Evolutionary conservation across 202 grass and related monocot genomes (phyloP).

Genomic region (Zoysia matrella): DNA sequence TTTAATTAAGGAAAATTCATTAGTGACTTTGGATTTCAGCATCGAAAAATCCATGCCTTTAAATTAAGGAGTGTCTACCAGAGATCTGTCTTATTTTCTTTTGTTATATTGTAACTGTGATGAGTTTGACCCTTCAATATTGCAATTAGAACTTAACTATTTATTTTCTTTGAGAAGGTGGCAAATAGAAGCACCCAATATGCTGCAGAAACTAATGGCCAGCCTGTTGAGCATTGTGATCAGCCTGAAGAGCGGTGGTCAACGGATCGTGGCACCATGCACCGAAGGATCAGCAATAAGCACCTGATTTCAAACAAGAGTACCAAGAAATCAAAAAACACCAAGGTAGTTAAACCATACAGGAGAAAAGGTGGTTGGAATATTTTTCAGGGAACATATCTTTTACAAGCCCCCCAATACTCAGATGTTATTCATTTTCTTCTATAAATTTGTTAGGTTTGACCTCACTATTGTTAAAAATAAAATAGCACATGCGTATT

Average conservation of each 20-base stretch:
- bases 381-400: neutral
- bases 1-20: neutral
- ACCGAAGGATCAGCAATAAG: slow-evolving; percentile 29
- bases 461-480: slow-evolving; percentile 17
- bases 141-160: slow-evolving; percentile 23
- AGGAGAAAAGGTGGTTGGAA: neutral
- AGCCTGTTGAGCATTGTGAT: slow-evolving; percentile 16
- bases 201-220: slow-evolving; percentile 26
- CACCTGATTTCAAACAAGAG: slow-evolving; percentile 30
- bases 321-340: slow-evolving; percentile 25
- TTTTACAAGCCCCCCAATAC: neutral
- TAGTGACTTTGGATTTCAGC: neutral
- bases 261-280: slow-evolving; percentile 16
- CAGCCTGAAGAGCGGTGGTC: slow-evolving; percentile 34
- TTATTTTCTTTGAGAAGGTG: slow-evolving; percentile 43
- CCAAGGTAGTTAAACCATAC: slow-evolving; percentile 41
- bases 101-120: neutral
- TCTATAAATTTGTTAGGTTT: slow-evolving; percentile 37
- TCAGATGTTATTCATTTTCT: neutral
- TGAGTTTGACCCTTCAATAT: neutral
- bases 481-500: neutral
- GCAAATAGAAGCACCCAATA: slow-evolving; percentile 39
- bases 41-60: neutral
- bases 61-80: neutral
- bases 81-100: neutral